Base-by-base conservation (phyloP, 345 rosid genomes). In the Cardamine chenopodiifolia region DNA sequence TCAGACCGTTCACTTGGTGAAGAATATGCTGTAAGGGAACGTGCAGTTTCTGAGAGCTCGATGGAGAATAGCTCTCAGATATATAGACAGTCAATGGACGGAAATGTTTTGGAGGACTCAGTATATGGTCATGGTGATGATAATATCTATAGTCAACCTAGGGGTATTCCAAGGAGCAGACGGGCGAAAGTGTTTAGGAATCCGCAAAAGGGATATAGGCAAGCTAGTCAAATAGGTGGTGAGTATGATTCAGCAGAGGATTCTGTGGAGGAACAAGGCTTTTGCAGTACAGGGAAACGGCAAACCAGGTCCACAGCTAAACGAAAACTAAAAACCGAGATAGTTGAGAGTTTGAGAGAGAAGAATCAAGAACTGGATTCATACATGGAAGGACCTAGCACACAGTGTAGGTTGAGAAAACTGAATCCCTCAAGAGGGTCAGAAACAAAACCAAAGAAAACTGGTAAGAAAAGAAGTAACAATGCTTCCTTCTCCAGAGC, bases 331-430 rank as follows among this genome's bases (percentile, higher is more conserved):
- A 81, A 82, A 70, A 70, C n/a, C 26, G 70, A 73, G 72, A 68
- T 34, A 20, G 65, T 75, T 34, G 75, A 37, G 79, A 74, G 55
- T 19, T 65, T 34, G 54, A 76, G 78, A 60, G 70, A 68, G 78
- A 71, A 63, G 78, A 87, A 79, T 78, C 83, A 80, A 74, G 86
- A 69, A 28, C 59, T 79, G 66, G 49, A 77, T 20, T 74, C 67
- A 31, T 62, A 82, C 83, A 83, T 58, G 75, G 96, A 88, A 17
- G 90, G 96, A 65, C 94, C 94, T 44, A 86, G 91, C 86, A 86
- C 89, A 0, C 90, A 96, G 45, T 86, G 88, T 23, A 80, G 97
- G 87, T 84, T 80, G 81, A 83, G 96, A 80, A 81, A 72, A 28
- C 58, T 71, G 25, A 88, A 85, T 77, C 79, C 84, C 28, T 28